Evolutionary conservation across 371 early-diverging fungal genomes (phyloP).

Genomic region (Polyrhizophydium stewartii): DNA sequence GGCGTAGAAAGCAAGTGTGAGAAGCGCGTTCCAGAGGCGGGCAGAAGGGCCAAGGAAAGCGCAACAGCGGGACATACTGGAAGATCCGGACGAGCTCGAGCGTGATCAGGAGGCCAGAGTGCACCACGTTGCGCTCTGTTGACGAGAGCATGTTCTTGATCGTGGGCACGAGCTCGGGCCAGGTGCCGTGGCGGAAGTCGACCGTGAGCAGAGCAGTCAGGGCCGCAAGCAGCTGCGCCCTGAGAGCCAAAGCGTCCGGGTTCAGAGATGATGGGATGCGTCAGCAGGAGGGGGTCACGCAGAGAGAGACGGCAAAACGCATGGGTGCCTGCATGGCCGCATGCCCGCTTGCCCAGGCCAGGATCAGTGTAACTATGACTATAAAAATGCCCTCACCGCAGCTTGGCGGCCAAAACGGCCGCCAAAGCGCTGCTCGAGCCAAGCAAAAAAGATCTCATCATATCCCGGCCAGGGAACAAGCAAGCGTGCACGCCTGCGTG

Average conservation of each 20-base stretch:
- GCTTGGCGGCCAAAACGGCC: neutral
- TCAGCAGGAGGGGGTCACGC: too few species aligned
- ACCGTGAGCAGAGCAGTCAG: slow-evolving; percentile 59
- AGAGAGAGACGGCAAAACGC: too few species aligned
- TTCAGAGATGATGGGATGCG: neutral
- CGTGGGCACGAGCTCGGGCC: slow-evolving; percentile 72
- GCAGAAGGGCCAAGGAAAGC: neutral
- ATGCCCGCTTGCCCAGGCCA: too few species aligned
- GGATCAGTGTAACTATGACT: slow-evolving; percentile 17
- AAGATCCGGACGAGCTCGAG: slow-evolving; percentile 75
- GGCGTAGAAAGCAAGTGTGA: too few species aligned
- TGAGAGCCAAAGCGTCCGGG: slow-evolving; percentile 15
- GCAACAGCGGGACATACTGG: slow-evolving; percentile 54
- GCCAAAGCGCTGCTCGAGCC: neutral
- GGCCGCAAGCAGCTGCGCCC: slow-evolving; percentile 70
- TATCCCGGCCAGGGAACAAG: neutral
- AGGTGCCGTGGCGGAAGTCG: slow-evolving; percentile 68
- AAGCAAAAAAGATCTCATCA: slow-evolving; percentile 1
- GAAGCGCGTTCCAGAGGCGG: too few species aligned
- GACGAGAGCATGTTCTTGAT: slow-evolving; percentile 50
- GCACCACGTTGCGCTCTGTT: slow-evolving; percentile 42
- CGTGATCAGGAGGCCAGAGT: slow-evolving; percentile 71
- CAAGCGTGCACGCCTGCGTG: too few species aligned
- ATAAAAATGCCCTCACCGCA: slow-evolving; percentile 3
- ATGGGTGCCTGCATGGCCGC: too few species aligned